Percentiles rank a stretch among this genome's conserved stretches.
These are phyloP conservation scores for Leptoxyphium fumago DNA, from an alignment of 2,329 filamentous ascomycete genomes.

Conservation along the genomic window DNA sequence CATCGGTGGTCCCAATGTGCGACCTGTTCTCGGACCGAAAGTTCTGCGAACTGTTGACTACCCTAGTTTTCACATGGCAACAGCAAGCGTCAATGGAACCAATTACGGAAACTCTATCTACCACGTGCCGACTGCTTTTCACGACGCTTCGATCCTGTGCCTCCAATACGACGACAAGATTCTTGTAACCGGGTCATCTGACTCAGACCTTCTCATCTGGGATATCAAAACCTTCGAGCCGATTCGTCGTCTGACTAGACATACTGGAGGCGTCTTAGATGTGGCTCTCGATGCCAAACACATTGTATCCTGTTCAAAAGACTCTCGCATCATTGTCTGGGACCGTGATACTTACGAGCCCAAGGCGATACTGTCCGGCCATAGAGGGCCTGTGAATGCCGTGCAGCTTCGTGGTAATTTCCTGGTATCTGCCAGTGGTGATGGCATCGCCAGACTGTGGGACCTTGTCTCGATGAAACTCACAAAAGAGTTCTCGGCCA, in stretches of 20 bases:
- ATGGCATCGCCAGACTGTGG: conserved; percentile 90
- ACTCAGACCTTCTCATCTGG: conserved; percentile 83
- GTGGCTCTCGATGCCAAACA: conserved; percentile 83
- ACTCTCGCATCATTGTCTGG: conserved; percentile 88
- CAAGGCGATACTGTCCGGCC: conserved; percentile 66
- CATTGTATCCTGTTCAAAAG: conserved; percentile 95
- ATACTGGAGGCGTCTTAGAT: conserved; percentile 81
- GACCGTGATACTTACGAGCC: conserved; percentile 65
- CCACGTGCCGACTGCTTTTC: conserved; percentile 42
- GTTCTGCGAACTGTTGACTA: conserved; percentile 28
- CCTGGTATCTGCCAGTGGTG: conserved; percentile 84
- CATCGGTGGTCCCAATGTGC: conserved; percentile 60
- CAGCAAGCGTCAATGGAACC: conserved; percentile 33
- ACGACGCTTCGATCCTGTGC: conserved; percentile 86
- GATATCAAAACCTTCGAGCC: conserved; percentile 70
- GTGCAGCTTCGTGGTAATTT: conserved; percentile 89
- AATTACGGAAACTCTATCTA: conserved; percentile 31
- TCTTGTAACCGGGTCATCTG: conserved; percentile 87
- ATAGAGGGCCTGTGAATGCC: conserved; percentile 86
- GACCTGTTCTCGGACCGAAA: conserved; percentile 31
- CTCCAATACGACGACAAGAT: conserved; percentile 88
- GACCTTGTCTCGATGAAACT: conserved; percentile 79
- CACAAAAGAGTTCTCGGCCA: conserved; percentile 77
- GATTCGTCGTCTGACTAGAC: conserved; percentile 60
- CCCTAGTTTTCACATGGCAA: conserved; percentile 23